Percentiles rank a stretch among this genome's conserved stretches.
Conservation (phyloP, 1,284 basidiomycete species). For the Thecaphora thlaspeos region DNA sequence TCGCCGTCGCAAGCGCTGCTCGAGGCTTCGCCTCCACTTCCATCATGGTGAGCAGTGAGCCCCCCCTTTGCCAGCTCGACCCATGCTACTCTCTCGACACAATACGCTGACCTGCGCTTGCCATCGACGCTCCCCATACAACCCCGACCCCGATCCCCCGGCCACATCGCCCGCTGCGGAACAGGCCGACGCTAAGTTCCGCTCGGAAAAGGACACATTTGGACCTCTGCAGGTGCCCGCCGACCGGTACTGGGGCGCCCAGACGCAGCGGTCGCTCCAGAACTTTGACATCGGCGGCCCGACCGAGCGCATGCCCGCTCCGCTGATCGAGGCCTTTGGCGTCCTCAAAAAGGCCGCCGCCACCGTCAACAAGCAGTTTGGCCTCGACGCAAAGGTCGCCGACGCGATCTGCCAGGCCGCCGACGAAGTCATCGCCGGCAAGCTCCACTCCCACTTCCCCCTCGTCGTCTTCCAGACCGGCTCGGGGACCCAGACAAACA, state of each 20-base stretch:
- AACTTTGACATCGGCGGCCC: constrained; percentile 99
- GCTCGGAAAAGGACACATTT: constrained; percentile 70
- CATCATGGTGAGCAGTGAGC: constrained; percentile 9
- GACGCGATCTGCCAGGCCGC: constrained; percentile 88
- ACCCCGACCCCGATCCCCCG: no score
- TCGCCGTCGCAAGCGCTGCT: constrained; percentile 17
- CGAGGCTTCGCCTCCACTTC: constrained; percentile 27
- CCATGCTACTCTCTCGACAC: background rate
- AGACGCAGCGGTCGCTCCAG: constrained; percentile 93
- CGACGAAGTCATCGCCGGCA: constrained; percentile 96
- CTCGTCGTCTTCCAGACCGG: constrained; percentile 99
- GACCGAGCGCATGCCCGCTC: constrained; percentile 85
- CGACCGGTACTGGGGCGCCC: constrained; percentile 96
- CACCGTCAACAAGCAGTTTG: constrained; percentile 84
- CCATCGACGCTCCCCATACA: no score
- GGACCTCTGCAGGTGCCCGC: constrained; percentile 89
- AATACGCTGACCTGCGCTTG: background rate
- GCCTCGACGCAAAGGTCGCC: constrained; percentile 83
- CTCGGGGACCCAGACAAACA: constrained; percentile 98
- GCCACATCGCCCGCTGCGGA: background rate
- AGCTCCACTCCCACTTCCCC: constrained; percentile 82
- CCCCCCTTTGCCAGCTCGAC: background rate
- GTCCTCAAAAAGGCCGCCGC: constrained; percentile 97
- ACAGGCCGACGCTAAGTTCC: constrained; percentile 25
- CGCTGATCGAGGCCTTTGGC: constrained; percentile 96